Evolutionary conservation across 495 filamentous ascomycete genomes (phyloP), one percentile per base, ranked within the genome.

Genomic region (Coniosporium apollinis): DNA sequence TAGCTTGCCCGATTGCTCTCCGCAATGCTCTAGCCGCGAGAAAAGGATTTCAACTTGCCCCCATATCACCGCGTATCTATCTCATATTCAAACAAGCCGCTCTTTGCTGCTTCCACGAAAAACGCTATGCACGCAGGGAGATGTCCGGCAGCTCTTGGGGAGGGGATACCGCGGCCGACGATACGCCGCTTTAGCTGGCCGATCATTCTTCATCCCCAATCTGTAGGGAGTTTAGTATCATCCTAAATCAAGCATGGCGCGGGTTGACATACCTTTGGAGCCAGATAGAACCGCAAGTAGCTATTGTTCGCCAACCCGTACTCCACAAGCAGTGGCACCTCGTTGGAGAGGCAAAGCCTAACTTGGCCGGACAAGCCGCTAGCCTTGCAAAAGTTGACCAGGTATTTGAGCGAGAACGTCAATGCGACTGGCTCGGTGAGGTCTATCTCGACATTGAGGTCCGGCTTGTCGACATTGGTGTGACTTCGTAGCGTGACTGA

Each of bases 331-430:
- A 99, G 74, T 16, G 89, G 89, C 28, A 99, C 86, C 62, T 99
- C 89, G 56, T 83, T 85, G 31, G 85, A 94, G 33, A 99, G 69
- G 60, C 80, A 86, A 46, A 99, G 72, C 56, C 78, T 86, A 49
- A 99, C 89, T 34, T 70, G 69, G 51, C 52, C 60, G 37, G 84
- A 89, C 36, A 99, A 64, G 35, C 76, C 74, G 51, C 79, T 77
- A 24, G 89, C 89, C 68, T 99, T 99, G 76, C 89, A 96, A 67
- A 99, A 99, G 70, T 94, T 94, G 71, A 91, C 83, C 4, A 99
- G 74, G 64, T 99, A 99, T 61, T 99, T 99, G 47, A 96, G 80
- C 29, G 89, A 94, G 71, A 99, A 99, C 21, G 87, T 99, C 28
- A 99, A 74, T 30, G 81, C 66, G 41, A 96, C 91, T 37, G 91